Percentiles rank a stretch among this genome's conserved stretches.
Evolutionary conservation across 2,329 filamentous ascomycete species (phyloP).

Genomic region (Aaosphaeria pasadenensis): DNA sequence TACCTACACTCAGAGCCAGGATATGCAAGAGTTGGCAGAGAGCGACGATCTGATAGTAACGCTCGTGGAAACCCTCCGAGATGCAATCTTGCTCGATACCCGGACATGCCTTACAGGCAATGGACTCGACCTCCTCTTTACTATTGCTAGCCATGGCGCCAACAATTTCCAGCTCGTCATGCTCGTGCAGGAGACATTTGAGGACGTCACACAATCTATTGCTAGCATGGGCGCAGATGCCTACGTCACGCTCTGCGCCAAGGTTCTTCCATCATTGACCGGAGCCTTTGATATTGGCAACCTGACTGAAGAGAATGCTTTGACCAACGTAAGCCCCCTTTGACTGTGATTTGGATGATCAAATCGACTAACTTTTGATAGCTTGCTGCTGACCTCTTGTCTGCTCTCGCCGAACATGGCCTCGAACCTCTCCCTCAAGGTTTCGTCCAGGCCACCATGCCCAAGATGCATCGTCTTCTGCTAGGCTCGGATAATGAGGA

Average conservation of each 20-base stretch:
- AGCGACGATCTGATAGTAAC: conserved; percentile 91
- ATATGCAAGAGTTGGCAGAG: conserved; percentile 79
- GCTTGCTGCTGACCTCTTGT: conserved; percentile 81
- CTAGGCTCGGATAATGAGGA: conserved; percentile 85
- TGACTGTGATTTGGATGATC: too few relatives aligned
- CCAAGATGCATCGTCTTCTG: conserved; percentile 79
- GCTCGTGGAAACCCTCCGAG: conserved; percentile 79
- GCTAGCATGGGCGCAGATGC: conserved; percentile 62
- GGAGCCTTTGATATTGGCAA: conserved; percentile 86
- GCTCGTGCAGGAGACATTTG: conserved; percentile 85
- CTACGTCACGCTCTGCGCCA: conserved; percentile 77
- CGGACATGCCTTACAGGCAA: conserved; percentile 70
- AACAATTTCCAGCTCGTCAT: conserved; percentile 88
- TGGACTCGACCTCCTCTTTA: conserved; percentile 81
- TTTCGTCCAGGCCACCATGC: conserved; percentile 80
- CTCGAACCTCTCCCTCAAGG: conserved; percentile 81
- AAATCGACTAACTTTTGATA: conserved; percentile 16
- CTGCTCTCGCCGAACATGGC: conserved; percentile 77
- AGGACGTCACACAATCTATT: conserved; percentile 74
- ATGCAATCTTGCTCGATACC: conserved; percentile 77
- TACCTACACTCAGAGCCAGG: conserved; percentile 74
- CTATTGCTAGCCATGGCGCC: conserved; percentile 82
- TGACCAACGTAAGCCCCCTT: conserved; percentile 63
- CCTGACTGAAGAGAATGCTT: conserved; percentile 77
- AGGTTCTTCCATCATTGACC: conserved; percentile 82